Conservation (phyloP, 2,329 filamentous ascomycete species). For the Ophiosphaerella herpotricha region DNA sequence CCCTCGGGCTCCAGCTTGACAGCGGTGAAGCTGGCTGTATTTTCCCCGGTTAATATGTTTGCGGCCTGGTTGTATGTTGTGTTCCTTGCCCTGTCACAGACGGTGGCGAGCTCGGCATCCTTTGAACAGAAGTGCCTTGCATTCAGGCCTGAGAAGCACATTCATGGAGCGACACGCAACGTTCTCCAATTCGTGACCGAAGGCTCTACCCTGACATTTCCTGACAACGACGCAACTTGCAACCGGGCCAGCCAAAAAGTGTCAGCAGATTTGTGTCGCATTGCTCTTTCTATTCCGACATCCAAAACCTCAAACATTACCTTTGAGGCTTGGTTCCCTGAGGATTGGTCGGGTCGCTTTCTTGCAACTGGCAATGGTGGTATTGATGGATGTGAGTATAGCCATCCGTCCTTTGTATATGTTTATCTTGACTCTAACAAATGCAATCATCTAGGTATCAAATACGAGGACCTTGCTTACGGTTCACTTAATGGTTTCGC, state of each 20-base stretch:
- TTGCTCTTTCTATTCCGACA: conserved; percentile 50
- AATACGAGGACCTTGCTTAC: conserved; percentile 49
- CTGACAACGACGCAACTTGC: conserved; percentile 47
- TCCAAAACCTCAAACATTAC: conserved; percentile 48
- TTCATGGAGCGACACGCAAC: conserved; percentile 20
- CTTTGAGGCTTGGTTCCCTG: conserved; percentile 46
- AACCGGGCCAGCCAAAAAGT: conserved; percentile 41
- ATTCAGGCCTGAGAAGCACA: conserved; percentile 22
- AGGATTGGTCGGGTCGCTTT: conserved; percentile 47
- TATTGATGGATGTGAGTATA: conserved; percentile 46
- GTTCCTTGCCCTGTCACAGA: conserved; percentile 3
- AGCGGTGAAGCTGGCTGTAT: too few species aligned
- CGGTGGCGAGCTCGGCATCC: background rate
- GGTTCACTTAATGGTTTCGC: conserved; percentile 44
- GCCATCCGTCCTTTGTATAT: background rate
- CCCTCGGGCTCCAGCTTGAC: too few species aligned
- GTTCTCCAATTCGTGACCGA: conserved; percentile 41
- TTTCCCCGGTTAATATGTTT: background rate
- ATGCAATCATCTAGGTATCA: conserved; percentile 38
- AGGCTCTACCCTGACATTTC: conserved; percentile 46
- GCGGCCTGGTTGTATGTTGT: background rate
- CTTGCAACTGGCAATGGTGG: conserved; percentile 50
- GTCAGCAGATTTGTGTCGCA: conserved; percentile 47
- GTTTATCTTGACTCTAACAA: background rate
- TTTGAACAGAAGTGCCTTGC: conserved; percentile 24